A percentile compares a stretch with the other conserved stretches of the same genome.
phyloP scores from a whole-genome alignment of 2,329 filamentous ascomycete genomes.

The Fusarium lateritium region DNA sequence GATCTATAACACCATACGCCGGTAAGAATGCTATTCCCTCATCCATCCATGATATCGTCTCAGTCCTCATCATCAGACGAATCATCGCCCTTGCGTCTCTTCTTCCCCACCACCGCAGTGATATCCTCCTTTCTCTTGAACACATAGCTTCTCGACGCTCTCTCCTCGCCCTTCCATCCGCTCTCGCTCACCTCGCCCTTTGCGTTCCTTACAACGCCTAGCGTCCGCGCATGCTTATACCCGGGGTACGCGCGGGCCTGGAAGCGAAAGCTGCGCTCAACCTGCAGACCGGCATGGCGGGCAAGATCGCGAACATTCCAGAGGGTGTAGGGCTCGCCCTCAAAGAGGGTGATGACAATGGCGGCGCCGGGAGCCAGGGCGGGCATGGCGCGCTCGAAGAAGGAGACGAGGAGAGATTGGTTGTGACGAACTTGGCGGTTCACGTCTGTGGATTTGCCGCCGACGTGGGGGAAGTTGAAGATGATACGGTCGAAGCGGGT shows the following conservation, averaged over 20 bases:
- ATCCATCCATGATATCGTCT: background rate
- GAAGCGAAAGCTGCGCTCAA: conserved; percentile 80
- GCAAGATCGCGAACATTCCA: conserved; percentile 95
- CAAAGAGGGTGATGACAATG: conserved; percentile 90
- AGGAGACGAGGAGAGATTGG: conserved; percentile 81
- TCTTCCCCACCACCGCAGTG: conserved; percentile 43
- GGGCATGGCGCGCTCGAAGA: conserved; percentile 70
- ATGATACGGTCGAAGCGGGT: conserved; percentile 80
- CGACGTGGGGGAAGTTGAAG: conserved; percentile 98
- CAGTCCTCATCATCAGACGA: conserved; percentile 54
- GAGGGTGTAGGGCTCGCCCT: conserved; percentile 92
- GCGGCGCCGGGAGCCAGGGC: conserved; percentile 64
- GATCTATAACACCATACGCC: conserved; percentile 30
- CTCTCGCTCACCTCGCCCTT: conserved; percentile 60
- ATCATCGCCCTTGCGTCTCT: conserved; percentile 53
- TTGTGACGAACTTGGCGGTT: conserved; percentile 96
- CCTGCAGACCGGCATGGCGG: conserved; percentile 80
- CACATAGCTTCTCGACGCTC: conserved; percentile 70
- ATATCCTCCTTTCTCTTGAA: conserved; percentile 73
- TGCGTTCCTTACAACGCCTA: conserved; percentile 73
- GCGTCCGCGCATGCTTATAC: conserved; percentile 80
- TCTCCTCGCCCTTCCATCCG: conserved; percentile 60
- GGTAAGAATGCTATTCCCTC: conserved; percentile 3
- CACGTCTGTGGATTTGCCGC: conserved; percentile 91
- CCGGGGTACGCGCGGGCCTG: conserved; percentile 77